Conservation (phyloP, 2,329 filamentous ascomycete genomes). For the Paecilomyces niveus region DNA sequence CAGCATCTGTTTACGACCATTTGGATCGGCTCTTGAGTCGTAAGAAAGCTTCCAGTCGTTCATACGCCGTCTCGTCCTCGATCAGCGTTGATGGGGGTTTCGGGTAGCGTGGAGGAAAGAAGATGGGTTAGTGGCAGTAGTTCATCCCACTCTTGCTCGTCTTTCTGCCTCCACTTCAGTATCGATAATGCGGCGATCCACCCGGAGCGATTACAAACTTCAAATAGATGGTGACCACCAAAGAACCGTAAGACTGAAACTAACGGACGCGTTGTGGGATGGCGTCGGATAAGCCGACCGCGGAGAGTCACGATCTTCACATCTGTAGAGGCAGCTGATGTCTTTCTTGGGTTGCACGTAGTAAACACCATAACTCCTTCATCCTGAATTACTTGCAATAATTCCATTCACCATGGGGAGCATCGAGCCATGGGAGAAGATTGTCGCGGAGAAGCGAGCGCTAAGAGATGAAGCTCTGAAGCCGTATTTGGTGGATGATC, state of each 20-base stretch:
- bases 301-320: neutral
- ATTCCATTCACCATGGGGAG: neutral
- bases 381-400: neutral
- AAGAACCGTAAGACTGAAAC: neutral
- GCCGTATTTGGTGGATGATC: conserved; percentile 19
- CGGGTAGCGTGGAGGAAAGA: neutral
- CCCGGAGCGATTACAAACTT: neutral
- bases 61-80: neutral
- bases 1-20: neutral
- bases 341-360: neutral
- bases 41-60: neutral
- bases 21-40: neutral
- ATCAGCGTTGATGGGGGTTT: neutral
- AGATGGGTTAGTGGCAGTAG: neutral
- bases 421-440: conserved; percentile 21
- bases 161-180: neutral
- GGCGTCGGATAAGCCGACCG: neutral
- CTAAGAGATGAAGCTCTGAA: conserved; percentile 19
- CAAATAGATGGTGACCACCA: neutral
- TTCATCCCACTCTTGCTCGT: conserved; percentile 3
- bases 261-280: neutral
- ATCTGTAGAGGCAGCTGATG: neutral
- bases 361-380: neutral
- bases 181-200: neutral
- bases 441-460: conserved; percentile 20